phyloP scores from a whole-genome alignment of 768 basidiomycete genomes.

The Mycena chlorophos region DNA sequence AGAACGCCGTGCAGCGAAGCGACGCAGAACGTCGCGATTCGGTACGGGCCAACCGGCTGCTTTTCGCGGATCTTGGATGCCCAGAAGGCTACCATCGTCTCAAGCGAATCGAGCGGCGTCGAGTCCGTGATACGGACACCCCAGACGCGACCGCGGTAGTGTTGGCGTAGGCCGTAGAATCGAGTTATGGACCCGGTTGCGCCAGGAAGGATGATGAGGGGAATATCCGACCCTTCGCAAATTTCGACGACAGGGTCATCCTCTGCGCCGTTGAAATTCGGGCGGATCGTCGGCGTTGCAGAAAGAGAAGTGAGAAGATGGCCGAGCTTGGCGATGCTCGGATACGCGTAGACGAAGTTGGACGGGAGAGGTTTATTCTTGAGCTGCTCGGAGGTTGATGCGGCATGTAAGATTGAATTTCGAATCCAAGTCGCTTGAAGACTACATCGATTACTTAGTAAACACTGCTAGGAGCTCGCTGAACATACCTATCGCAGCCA shows the following conservation, averaged over 20 bases:
- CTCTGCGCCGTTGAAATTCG: not conserved
- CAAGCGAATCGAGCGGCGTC: conserved; percentile 1
- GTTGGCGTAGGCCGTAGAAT: not conserved
- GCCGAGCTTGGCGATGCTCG: not conserved
- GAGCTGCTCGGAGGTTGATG: not conserved
- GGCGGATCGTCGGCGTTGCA: not conserved
- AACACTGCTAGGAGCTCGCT: not conserved
- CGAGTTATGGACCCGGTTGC: not conserved
- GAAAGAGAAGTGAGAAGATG: not conserved
- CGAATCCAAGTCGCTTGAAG: conserved; percentile 12
- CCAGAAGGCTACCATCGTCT: conserved; percentile 8
- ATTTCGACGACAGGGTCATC: conserved; percentile 12
- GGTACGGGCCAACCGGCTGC: conserved; percentile 15
- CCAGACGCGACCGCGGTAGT: conserved; percentile 7
- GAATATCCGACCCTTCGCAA: not conserved
- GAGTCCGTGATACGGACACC: conserved; percentile 13
- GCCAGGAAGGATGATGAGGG: conserved; percentile 11
- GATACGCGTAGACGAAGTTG: not conserved
- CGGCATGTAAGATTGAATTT: conserved; percentile 3
- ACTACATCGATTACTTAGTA: not conserved
- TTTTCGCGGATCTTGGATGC: conserved; percentile 5
- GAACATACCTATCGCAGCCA: conserved; percentile 35
- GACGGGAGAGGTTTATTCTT: conserved; percentile 8
- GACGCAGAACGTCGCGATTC: conserved; percentile 6
- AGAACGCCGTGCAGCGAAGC: conserved; percentile 2